phyloP scores from a whole-genome alignment of 2,329 filamentous ascomycete species.

The Hawksworthiomyces lignivorus region DNA sequence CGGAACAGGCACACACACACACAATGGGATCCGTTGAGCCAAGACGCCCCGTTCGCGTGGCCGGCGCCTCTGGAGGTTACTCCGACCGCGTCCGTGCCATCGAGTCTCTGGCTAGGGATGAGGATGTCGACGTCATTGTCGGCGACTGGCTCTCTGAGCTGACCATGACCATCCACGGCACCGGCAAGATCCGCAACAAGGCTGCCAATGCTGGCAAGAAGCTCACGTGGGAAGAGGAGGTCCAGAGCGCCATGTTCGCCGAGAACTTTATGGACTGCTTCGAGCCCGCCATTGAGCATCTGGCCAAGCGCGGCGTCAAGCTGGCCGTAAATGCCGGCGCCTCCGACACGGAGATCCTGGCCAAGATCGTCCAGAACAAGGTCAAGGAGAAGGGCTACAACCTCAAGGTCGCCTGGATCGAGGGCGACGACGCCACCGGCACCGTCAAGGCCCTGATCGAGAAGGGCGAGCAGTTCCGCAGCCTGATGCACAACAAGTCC shows the following conservation, averaged over 20 bases:
- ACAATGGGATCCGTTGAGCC: constrained; percentile 8
- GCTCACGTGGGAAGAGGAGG: constrained; percentile 16
- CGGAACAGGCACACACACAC: background rate
- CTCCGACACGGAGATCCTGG: constrained; percentile 21
- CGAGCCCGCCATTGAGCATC: constrained; percentile 21
- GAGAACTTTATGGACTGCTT: constrained; percentile 26
- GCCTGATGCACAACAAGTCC: constrained; percentile 12
- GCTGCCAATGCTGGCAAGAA: constrained; percentile 8
- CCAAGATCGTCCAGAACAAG: constrained; percentile 12
- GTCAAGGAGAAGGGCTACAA: constrained; percentile 17
- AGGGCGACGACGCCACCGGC: constrained; percentile 24
- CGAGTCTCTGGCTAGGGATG: constrained; percentile 30
- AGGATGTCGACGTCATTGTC: constrained; percentile 26
- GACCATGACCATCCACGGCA: constrained; percentile 26
- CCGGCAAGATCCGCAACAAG: constrained; percentile 20
- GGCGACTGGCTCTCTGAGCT: constrained; percentile 25
- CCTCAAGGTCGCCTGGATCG: constrained; percentile 26
- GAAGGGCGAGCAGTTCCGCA: constrained; percentile 12
- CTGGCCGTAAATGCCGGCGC: constrained; percentile 27
- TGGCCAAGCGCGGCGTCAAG: constrained; percentile 20
- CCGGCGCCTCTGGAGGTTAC: constrained; percentile 35
- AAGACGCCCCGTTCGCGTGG: constrained; percentile 33
- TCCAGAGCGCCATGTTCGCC: constrained; percentile 18
- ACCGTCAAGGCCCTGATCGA: constrained; percentile 12
- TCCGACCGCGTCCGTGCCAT: constrained; percentile 35